phyloP scores from a whole-genome alignment of 441 rosid species.

The Corymbia citriodora region DNA sequence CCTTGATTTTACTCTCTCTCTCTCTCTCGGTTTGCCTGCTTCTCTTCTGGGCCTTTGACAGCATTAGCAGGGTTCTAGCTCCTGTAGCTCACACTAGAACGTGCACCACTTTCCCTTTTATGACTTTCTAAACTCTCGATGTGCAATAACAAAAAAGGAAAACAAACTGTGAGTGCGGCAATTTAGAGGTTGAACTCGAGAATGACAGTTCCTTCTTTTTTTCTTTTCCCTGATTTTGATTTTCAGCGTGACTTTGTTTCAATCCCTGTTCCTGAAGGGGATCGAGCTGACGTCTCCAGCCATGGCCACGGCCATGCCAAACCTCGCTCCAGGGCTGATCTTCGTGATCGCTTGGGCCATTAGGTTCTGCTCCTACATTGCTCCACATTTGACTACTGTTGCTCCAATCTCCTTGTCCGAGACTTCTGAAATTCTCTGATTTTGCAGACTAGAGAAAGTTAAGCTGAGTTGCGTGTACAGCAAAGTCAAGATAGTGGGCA shows the following conservation, averaged over 20 bases:
- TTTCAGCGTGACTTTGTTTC: conserved; percentile 17
- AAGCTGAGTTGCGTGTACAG: conserved; percentile 2
- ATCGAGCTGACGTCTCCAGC: conserved; percentile 17
- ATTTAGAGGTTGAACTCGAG: background rate
- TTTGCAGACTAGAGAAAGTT: conserved; percentile 16
- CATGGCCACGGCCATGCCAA: conserved; percentile 22
- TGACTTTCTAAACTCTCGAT: background rate
- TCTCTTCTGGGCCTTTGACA: background rate
- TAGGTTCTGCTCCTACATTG: background rate
- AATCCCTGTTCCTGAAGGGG: conserved; percentile 16
- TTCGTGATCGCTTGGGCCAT: conserved; percentile 17
- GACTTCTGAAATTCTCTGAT: background rate
- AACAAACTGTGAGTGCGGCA: background rate
- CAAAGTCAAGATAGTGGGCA: conserved; percentile 17
- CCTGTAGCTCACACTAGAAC: background rate
- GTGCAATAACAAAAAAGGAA: background rate
- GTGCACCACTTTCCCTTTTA: background rate
- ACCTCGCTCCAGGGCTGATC: conserved; percentile 17
- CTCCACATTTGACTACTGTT: background rate
- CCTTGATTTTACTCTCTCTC: background rate
- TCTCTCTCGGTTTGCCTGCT: background rate
- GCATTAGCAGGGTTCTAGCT: background rate
- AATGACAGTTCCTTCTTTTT: background rate
- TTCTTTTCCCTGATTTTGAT: background rate
- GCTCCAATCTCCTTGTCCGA: background rate